Base-by-base conservation (phyloP, 805 yeast genomes). In the Lachancea sp. region DNA sequence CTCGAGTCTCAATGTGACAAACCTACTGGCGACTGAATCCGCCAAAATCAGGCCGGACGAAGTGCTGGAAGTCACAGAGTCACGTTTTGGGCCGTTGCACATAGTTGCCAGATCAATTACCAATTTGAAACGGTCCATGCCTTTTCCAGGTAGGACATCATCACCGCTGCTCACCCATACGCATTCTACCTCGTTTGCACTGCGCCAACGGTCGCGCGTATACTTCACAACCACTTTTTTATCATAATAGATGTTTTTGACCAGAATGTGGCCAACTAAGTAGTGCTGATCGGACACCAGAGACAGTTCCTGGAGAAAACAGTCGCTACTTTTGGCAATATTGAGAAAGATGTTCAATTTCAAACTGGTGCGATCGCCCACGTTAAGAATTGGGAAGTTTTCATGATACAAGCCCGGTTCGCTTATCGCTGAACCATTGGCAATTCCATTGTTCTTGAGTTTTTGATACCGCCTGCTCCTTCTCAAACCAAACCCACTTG, bases 121-220 rank as follows among this genome's bases (percentile, higher is more conserved):
- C 43, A 62, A 55, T 36, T 57, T 53, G 48, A 62, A 62, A 8
- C 57, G 41, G 48, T 62, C 66, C 60, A 57, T 52, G 45, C 48
- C 48, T 5, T 59, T 52, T 6, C 62, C 64, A 3, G 64, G 65
- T 12, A 53, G 44, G 13, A 49, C 49, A 11, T 55, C 53, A 34
- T 60, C 62, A 15, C 62, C 61, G 47, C 50, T 54, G 41, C 62
- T 48, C 8, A 58, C 42, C 52, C 55, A 62, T 19, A 49, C 52
- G 40, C 60, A 55, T 39, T 52, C 53, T 9, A 57, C 53, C 12
- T 62, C 66, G n/a, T 52, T 57, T 13, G 45, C 77, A 0, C 95
- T 81, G 36, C 67, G 68, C 98, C 98, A 90, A 55, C 72, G 67
- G 60, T 91, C 88, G 51, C 80, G 70, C 0, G 96, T 78, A 65